Base-by-base conservation (phyloP, 2,329 filamentous ascomycete species). In the Parastagonospora nodorum region DNA sequence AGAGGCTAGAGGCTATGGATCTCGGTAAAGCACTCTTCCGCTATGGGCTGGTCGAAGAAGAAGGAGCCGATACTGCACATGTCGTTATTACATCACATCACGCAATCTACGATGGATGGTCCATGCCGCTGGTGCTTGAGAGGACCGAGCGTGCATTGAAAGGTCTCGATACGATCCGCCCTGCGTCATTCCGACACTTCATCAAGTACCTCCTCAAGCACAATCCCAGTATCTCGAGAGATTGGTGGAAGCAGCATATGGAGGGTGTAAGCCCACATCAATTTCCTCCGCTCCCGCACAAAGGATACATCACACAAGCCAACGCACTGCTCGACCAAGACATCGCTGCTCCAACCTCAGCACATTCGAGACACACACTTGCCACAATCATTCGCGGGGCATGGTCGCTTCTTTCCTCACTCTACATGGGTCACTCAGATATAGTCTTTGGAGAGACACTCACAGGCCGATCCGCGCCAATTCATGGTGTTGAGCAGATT, bases 401-500 rank as follows among this genome's bases (percentile, higher is more conserved):
- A 0, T 87, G 84, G 84, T 82, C 78, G 0, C 71, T 87, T 15
- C 75, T 85, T 0, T 71, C 86, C 0, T 79, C 82, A 2, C 75
- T 78, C 1, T 86, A 84, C 56, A 77, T 82, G 2, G 81, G 81
- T 1, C 75, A 75, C 12, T 74, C 80, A 16, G 76, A 78, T 9
- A 78, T 85, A 7, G 77, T 80, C 32, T 86, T 87, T 54, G 84
- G 84, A 9, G 81, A 84, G 71, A 85, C 83, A 0, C 72, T 86
- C 3, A 84, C 82, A 0, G 83, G 84, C 2, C 80, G 84, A 19
- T 77, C 79, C 12, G 75, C 77, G 46, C 53, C 77, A 1, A 65
- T 81, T 0, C 59, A 71, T 4, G 77, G 75, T 2, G 75, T 80
- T 27, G 79, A 80, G 51, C 72, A 82, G 51, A 84, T 86, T 41